A percentile compares a stretch with the other conserved stretches of the same genome.
Evolutionary conservation across 2,329 filamentous ascomycete species (phyloP).

Genomic region (Myriangium duriaei): DNA sequence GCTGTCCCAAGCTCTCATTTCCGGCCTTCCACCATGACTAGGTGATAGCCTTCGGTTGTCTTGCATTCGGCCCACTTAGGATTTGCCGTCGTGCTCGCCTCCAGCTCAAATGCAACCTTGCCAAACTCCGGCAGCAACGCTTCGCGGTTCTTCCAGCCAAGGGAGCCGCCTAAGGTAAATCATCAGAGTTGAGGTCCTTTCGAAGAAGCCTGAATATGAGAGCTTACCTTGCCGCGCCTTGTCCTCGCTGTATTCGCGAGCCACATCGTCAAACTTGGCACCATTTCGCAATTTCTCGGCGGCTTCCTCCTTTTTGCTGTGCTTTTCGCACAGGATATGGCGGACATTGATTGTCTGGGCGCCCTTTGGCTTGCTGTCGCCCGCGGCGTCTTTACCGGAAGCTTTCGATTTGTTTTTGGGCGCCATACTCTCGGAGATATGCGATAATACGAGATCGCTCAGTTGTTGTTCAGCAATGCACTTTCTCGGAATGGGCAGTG

Average conservation of each 20-base stretch:
- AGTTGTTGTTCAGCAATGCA: neutral
- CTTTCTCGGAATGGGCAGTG: too few species aligned
- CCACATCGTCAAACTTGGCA: constrained; percentile 63
- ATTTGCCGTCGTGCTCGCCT: constrained; percentile 49
- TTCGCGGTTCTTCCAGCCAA: constrained; percentile 63
- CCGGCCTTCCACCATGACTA: constrained; percentile 63
- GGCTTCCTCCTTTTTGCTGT: constrained; percentile 66
- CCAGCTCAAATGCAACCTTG: constrained; percentile 56
- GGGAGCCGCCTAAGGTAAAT: constrained; percentile 46
- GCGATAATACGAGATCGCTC: neutral
- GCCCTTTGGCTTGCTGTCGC: constrained; percentile 24
- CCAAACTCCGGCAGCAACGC: constrained; percentile 58
- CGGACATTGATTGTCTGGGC: constrained; percentile 61
- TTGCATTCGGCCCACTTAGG: constrained; percentile 59
- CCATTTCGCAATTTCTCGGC: constrained; percentile 54
- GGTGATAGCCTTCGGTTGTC: constrained; percentile 66
- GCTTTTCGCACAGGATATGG: constrained; percentile 67
- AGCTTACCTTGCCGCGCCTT: constrained; percentile 51
- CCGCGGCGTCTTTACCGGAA: constrained; percentile 14
- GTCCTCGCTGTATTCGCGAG: constrained; percentile 60
- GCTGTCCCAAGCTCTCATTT: too few species aligned
- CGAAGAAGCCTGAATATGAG: neutral
- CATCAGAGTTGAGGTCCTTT: constrained; percentile 5
- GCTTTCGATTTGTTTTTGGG: constrained; percentile 18
- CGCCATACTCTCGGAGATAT: constrained; percentile 9